Evolutionary conservation across 768 basidiomycete species (phyloP), one percentile per base, ranked within the genome.

Genomic region (Megacollybia marginata): DNA sequence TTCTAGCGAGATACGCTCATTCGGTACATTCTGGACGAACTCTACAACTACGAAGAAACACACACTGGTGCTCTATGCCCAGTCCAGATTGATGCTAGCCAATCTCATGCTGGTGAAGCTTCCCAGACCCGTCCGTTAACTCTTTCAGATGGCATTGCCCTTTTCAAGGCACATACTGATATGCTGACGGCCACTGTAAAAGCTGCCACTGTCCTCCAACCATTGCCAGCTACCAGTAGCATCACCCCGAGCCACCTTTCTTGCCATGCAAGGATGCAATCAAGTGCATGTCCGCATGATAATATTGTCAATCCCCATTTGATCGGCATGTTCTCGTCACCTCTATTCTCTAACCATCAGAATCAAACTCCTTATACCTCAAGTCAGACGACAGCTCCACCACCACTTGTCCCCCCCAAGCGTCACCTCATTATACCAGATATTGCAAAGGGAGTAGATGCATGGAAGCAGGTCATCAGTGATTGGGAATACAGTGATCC

Each of bases 11-110:
- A 57, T 33, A 62, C 59, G 1, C 42, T 62, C 13, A 57, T 60
- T 33, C 51, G 54, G 15, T 62, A 62, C 33, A 36, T 61, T 9
- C 51, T 62, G 4, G 60, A 62, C 32, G 57, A 60, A 45, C 43
- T 62, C 9, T 5, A 49, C 46, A 52, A 36, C 16, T 36, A 36
- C 16, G 35, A 36, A 16, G 35, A 36, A 16, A 36, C 35, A 10
- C 35, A 36, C 35, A 48, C 45, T 19, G 50, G 42, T 7, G 31
- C 45, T 20, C 44, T 53, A 0, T 44, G 43, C 11, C 52, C 48
- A 13, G 28, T 20, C 3, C 33, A 51, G 19, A 40, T 32, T 6
- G 47, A 51, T 23, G 5, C 13, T 0, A 33, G 43, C 18, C 9
- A 13, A 40, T 44, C 34, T 28, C 40, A 46, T 15, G 19, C 23